phyloP scores from a whole-genome alignment of 1,284 basidiomycete genomes.

The Tylopilus sp. region DNA sequence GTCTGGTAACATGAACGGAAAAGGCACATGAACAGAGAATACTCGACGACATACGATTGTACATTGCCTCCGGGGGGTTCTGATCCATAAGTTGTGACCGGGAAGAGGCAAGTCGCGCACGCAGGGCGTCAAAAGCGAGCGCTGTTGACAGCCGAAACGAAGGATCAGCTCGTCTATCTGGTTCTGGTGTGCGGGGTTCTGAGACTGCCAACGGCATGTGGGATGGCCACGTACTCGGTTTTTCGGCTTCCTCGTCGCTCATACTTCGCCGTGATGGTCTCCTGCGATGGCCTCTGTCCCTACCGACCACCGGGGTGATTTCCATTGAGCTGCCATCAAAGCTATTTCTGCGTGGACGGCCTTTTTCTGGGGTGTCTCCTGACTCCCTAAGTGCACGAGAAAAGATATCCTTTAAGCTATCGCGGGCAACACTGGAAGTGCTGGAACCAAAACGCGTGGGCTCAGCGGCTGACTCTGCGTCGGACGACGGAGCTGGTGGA shows the following conservation, averaged over 20 bases:
- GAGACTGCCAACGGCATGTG: conserved; percentile 1
- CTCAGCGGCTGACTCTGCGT: conserved; percentile 61
- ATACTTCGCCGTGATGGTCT: conserved; percentile 54
- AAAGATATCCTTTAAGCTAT: conserved; percentile 61
- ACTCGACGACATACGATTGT: conserved; percentile 31
- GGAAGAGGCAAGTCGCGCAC: conserved; percentile 44
- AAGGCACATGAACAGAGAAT: neutral
- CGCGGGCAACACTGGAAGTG: conserved; percentile 49
- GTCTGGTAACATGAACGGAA: conserved; percentile 7
- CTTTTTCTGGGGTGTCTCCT: conserved; percentile 57
- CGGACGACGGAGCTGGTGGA: conserved; percentile 42
- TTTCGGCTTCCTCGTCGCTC: conserved; percentile 67
- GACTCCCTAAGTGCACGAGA: conserved; percentile 57
- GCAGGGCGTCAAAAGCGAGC: conserved; percentile 47
- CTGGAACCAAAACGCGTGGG: conserved; percentile 39
- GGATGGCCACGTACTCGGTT: conserved; percentile 44
- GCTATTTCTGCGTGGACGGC: conserved; percentile 44
- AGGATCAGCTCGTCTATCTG: conserved; percentile 31
- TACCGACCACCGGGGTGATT: conserved; percentile 45
- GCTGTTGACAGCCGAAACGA: conserved; percentile 45
- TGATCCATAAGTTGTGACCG: conserved; percentile 37
- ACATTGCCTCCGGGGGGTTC: conserved; percentile 29
- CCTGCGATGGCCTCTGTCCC: conserved; percentile 39
- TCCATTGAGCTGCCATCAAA: conserved; percentile 61
- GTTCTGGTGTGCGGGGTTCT: conserved; percentile 26